These are phyloP conservation scores for Solanum corneliomulleri DNA, from an alignment of 257 asterid genomes.

Conservation along the genomic window DNA sequence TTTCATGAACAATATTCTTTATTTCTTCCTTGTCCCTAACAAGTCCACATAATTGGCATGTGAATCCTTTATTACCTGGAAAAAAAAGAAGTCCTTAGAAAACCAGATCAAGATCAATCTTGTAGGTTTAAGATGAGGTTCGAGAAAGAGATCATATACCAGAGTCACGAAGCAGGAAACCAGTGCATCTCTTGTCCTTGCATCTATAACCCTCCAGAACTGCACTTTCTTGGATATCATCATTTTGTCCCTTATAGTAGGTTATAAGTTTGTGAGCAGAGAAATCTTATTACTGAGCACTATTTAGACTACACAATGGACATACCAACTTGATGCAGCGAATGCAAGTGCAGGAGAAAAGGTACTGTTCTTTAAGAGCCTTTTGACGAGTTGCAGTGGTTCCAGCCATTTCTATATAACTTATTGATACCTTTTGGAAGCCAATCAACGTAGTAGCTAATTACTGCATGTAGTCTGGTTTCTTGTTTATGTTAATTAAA, in stretches of 20 bases:
- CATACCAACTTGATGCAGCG: slow-evolving; percentile 70
- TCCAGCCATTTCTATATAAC: slow-evolving; percentile 93
- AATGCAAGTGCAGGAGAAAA: slow-evolving; percentile 69
- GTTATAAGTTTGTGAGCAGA: neutral
- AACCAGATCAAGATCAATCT: neutral
- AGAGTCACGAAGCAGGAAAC: slow-evolving; percentile 57
- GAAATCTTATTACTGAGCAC: neutral
- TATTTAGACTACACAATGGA: neutral
- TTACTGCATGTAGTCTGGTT: too few species aligned
- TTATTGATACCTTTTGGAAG: slow-evolving; percentile 56
- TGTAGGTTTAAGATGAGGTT: neutral
- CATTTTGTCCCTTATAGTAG: slow-evolving; percentile 42
- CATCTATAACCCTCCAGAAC: slow-evolving; percentile 85
- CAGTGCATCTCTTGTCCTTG: slow-evolving; percentile 46
- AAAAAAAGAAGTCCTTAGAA: neutral
- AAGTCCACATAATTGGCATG: slow-evolving; percentile 80
- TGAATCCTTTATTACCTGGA: slow-evolving; percentile 63
- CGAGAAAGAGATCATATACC: slow-evolving; percentile 28
- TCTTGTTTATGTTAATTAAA: too few species aligned
- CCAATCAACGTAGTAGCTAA: neutral
- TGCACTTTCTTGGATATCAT: slow-evolving; percentile 85
- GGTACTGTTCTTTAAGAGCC: slow-evolving; percentile 85
- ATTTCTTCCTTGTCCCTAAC: slow-evolving; percentile 73
- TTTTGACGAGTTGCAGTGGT: slow-evolving; percentile 82
- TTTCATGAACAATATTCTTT: slow-evolving; percentile 23